phyloP scores from a whole-genome alignment of 768 basidiomycete species.

The Pisolithus marmoratus region DNA sequence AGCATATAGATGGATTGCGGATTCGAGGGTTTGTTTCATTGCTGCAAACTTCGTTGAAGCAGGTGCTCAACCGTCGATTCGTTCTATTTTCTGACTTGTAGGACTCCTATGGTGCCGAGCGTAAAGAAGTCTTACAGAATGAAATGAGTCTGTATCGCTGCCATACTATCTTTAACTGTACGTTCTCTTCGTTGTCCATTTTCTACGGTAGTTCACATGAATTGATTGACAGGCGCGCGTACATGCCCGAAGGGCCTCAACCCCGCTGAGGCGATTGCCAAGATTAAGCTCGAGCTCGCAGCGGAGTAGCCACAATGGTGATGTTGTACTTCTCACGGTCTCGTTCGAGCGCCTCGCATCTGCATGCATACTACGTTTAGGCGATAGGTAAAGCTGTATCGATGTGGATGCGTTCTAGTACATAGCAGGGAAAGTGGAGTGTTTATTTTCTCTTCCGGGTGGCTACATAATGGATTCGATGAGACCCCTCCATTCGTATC shows the following conservation, averaged over 20 bases:
- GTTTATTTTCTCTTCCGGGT: too few species aligned
- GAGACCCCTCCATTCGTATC: too few species aligned
- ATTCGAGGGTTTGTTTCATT: constrained; percentile 60
- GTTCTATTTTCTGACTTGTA: constrained; percentile 19
- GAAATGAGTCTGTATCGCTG: constrained; percentile 95
- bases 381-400: too few species aligned
- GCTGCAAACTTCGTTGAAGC: neutral
- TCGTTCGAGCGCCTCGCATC: too few species aligned
- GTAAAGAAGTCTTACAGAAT: constrained; percentile 92
- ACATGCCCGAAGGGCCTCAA: constrained; percentile 98
- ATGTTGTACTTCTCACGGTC: too few species aligned
- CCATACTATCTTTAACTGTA: constrained; percentile 98
- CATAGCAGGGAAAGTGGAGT: too few species aligned
- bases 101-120: constrained; percentile 73
- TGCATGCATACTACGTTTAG: too few species aligned
- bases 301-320: constrained; percentile 42
- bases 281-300: constrained; percentile 89
- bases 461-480: too few species aligned
- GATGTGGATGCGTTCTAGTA: too few species aligned
- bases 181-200: constrained; percentile 14
- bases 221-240: constrained; percentile 53
- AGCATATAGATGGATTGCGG: constrained; percentile 97
- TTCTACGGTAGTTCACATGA: neutral
- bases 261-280: constrained; percentile 86
- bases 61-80: neutral